Evolutionary conservation across 1,284 basidiomycete genomes (phyloP), one percentile per base, ranked within the genome.

Genomic region (Rhodotorula sp.): DNA sequence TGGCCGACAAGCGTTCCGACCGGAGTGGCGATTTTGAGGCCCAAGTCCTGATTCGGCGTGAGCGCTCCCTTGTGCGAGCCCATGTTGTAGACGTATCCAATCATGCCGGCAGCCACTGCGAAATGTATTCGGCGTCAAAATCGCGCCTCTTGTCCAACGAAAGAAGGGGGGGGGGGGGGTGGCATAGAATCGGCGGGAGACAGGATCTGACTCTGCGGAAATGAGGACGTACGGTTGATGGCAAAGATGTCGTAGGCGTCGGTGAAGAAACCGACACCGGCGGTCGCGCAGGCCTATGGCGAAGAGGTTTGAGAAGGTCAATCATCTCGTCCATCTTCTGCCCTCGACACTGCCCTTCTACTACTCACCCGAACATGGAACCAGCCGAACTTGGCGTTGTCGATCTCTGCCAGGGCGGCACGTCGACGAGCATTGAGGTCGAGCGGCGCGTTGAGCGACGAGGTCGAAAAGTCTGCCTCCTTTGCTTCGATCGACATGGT

Each of bases 201-300:
- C 37, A 42, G 37, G 33, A 4, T 42, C 37, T 2, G 37, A 42
- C 37, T 42, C 37, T 1, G 37, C 10, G 10, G 10, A 42, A 10
- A 1, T 14, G 10, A 15, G 26, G 6, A 29, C 53, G 26, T 26
- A 54, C 53, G 87, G 79, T 90, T 90, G 81, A 91, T 90, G 71
- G 90, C 87, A 80, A 91, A 90, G 22, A 90, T 81, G 78, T 90
- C 88, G 75, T 90, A 70, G 29, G 79, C 83, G 64, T 90, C 90
- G 55, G 90, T 90, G 82, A 91, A 91, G 83, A 91, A 91, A 48
- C 90, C 90, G 18, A 88, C 87, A 73, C 89, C 89, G 3, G 90
- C 89, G 7, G 91, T 88, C 60, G 88, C 73, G 78, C 85, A 86
- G 66, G 91, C 85, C 78, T 60, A 29, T 17, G 3, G n/a, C 30